These are phyloP conservation scores for Cryoendolithus antarcticus DNA, from an alignment of 2,329 filamentous ascomycete genomes.

Conservation along the genomic window DNA sequence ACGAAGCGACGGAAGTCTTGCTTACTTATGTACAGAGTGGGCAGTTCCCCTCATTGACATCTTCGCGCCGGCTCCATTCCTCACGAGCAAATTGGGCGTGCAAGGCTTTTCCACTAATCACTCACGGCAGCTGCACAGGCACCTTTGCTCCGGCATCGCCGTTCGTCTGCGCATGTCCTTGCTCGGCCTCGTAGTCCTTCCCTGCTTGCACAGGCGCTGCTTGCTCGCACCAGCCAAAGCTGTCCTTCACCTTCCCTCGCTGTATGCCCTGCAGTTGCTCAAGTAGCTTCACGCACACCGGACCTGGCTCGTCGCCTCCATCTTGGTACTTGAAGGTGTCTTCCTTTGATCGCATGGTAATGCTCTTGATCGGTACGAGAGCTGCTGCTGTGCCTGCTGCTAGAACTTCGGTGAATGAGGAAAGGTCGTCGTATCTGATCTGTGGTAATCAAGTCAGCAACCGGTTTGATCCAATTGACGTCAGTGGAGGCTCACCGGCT, in stretches of 20 bases:
- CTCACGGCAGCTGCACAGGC: slow-evolving; percentile 5
- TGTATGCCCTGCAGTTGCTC: slow-evolving; percentile 74
- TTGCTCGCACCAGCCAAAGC: slow-evolving; percentile 56
- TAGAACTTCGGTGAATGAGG: slow-evolving; percentile 63
- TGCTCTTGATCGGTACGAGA: slow-evolving; percentile 81
- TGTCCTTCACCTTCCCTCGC: slow-evolving; percentile 63
- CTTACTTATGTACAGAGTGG: too few species aligned
- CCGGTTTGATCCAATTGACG: neutral
- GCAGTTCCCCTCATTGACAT: too few species aligned
- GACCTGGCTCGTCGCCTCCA: slow-evolving; percentile 57
- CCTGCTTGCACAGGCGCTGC: slow-evolving; percentile 27
- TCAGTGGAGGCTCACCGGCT: slow-evolving; percentile 40
- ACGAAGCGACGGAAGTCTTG: too few species aligned
- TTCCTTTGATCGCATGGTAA: slow-evolving; percentile 54
- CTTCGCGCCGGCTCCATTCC: too few species aligned
- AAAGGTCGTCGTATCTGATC: slow-evolving; percentile 55
- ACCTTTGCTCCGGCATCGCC: slow-evolving; percentile 2
- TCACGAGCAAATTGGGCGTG: too few species aligned
- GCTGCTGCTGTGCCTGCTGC: slow-evolving; percentile 86
- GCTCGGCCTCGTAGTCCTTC: slow-evolving; percentile 14
- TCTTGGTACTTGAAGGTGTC: slow-evolving; percentile 45
- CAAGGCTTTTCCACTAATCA: neutral
- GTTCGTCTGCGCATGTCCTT: neutral
- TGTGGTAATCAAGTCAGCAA: slow-evolving; percentile 17
- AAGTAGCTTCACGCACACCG: slow-evolving; percentile 60